Evolutionary conservation across 176 grass and related monocot species (phyloP), one percentile per base, ranked within the genome.

Genomic region (Triticum dicoccoides): DNA sequence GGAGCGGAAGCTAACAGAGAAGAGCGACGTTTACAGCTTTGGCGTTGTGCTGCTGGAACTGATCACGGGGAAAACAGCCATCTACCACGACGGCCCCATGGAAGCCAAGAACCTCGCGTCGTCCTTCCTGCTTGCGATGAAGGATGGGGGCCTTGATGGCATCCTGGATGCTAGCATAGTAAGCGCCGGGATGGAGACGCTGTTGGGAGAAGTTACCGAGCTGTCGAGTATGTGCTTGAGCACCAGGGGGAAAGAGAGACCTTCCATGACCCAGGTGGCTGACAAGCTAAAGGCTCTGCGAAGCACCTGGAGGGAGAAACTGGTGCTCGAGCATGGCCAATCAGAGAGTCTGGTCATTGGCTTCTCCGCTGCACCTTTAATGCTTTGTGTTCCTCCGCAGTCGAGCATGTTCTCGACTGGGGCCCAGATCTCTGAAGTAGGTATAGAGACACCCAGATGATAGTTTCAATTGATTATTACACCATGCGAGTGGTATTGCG

Each of bases 401-500:
- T 2, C 33, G 33, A 69, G 33, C 67, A 21, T 69, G 67, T 10
- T 9, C 17, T 69, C 33, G 7, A 69, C 33, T 69, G 67, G 34
- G 7, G 33, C 17, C 17, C 33, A 37, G 32, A 69, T 69, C 8
- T 69, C 67, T 37, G 67, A 20, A 69, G 35, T 69, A 69, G 33
- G 67, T 38, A 69, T 69, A 69, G 32, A 37, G 67, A 38, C 67
- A 69, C 67, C 67, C 18, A 69, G 67, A 69, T 69, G 67, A 69
- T 38, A 69, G 33, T 21, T 69, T 69, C 2, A 38, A 2, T 21
- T 38, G 3, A 38, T 69, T 5, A 38, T 11, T 21, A 58, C 54
- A 69, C 30, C 32, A 35, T 69, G 65, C 15, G 65, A 69, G 32
- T 69, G 35, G 65, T 69, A 35, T 14, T 69, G 33, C 7, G 29